Evolutionary conservation across 495 filamentous ascomycete genomes (phyloP), one percentile per base, ranked within the genome.

Genomic region (Aspergillus leporis): DNA sequence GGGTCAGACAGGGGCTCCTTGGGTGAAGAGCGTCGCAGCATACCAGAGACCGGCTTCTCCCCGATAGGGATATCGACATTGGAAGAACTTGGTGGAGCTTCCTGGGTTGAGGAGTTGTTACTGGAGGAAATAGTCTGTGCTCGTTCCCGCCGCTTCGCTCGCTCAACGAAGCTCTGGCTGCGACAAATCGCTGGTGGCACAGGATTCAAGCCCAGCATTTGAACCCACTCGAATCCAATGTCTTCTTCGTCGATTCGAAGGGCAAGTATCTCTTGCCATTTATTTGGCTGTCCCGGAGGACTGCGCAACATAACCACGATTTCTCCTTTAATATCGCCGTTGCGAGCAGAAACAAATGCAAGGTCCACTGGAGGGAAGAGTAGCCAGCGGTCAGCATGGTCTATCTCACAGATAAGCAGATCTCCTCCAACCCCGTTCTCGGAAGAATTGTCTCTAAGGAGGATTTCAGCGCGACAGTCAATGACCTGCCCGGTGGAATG

Each of bases 401-500:
- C 90, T 51, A 96, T 83, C 68, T 98, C 92, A 60, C 92, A 93
- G 55, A 99, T 87, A 18, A 99, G 82, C 48, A 99, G 71, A 70
- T 99, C 94, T 3, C 92, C 90, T 12, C 78, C 73, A n/a, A 64
- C 62, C 4, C 73, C 78, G 40, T 76, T 76, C 59, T 85, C 83
- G 19, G 80, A 66, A 7, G 83, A 73, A 43, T 90, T 90, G 68
- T 98, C 94, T 68, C 94, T 84, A 46, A 93, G 79, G 10, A 97
- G 80, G 6, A 98, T 65, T 67, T 98, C 95, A n/a, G 95, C 85
- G 53, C 88, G 89, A 66, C 94, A 97, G 61, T 89, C 90, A 21
- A 98, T 79, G 40, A 90, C 78, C 65, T 97, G 92, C 0, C 93
- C 95, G 68, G 81, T 95, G 1, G 95, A 95, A 71, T 99, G 94